Evolutionary conservation across 139 green algal species (phyloP).

Genomic region (Trebouxia sp.): DNA sequence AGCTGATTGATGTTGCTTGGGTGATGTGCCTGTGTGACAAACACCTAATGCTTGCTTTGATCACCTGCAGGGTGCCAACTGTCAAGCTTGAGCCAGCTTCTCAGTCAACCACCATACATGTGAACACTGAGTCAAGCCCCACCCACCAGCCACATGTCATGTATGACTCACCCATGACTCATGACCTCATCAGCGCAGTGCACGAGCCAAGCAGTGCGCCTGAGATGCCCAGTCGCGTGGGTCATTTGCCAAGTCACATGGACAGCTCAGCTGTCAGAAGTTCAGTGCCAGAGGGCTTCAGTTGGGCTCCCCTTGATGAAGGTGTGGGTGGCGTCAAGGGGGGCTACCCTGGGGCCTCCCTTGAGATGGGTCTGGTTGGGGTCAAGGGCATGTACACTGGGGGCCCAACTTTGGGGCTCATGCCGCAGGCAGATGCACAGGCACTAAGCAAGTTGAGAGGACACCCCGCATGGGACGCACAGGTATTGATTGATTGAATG

Average conservation of each 20-base stretch:
- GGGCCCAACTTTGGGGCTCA: not conserved
- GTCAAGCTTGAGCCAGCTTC: too few relatives aligned
- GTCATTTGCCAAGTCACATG: not conserved
- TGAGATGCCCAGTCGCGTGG: too few relatives aligned
- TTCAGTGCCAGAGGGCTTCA: not conserved
- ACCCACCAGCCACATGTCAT: not conserved
- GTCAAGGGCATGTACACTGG: not conserved
- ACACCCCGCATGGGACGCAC: not conserved
- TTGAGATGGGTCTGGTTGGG: not conserved
- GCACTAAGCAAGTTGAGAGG: not conserved
- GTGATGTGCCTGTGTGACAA: too few relatives aligned
- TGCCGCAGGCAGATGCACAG: not conserved
- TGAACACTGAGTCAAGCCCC: not conserved
- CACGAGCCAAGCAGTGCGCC: not conserved
- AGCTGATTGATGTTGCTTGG: too few relatives aligned
- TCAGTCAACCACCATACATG: too few relatives aligned
- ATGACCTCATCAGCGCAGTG: not conserved
- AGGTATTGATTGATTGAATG: not conserved
- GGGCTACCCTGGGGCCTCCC: too few relatives aligned
- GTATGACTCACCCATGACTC: not conserved
- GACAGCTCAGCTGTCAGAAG: not conserved
- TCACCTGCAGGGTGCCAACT: too few relatives aligned
- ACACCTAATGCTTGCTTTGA: too few relatives aligned
- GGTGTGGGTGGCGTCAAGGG: not conserved
- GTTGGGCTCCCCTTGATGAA: not conserved